Conservation (phyloP, 1,284 basidiomycete species). For the Microbotryum scabiosae region DNA sequence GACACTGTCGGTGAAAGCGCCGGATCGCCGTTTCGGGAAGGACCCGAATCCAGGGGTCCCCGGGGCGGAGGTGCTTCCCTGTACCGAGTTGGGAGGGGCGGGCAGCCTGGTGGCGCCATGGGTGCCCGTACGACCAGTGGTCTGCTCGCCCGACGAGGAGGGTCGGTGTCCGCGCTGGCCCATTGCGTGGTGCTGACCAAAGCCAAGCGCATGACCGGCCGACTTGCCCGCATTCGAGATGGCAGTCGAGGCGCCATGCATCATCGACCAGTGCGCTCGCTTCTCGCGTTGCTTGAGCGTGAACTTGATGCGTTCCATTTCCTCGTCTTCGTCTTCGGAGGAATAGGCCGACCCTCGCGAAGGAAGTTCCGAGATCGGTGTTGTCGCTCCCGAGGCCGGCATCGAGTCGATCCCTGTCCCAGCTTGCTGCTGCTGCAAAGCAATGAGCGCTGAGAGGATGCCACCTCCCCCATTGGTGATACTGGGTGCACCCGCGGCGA, state of each 20-base stretch:
- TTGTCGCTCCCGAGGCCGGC: conserved; percentile 14
- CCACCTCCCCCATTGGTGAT: conserved; percentile 19
- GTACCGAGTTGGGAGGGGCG: conserved; percentile 5
- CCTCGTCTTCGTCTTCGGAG: conserved; percentile 35
- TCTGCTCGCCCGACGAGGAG: too few species aligned
- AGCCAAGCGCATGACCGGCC: conserved; percentile 11
- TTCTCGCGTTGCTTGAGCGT: conserved; percentile 28
- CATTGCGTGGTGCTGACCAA: not conserved
- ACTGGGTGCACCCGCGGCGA: not conserved
- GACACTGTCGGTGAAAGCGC: too few species aligned
- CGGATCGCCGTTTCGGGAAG: too few species aligned
- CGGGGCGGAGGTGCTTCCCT: not conserved
- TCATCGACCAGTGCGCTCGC: conserved; percentile 14
- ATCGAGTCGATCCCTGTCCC: not conserved
- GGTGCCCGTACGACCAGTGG: too few species aligned
- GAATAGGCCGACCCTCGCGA: not conserved
- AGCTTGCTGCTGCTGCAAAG: conserved; percentile 28
- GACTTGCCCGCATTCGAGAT: conserved; percentile 9
- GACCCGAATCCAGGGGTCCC: not conserved
- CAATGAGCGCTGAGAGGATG: conserved; percentile 33
- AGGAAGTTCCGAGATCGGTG: conserved; percentile 14
- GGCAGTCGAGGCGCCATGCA: conserved; percentile 13
- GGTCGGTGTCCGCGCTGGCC: not conserved
- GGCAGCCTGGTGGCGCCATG: not conserved
- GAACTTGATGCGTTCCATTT: conserved; percentile 30